These are phyloP conservation scores for Cryphonectria parasitica DNA, from an alignment of 2,329 filamentous ascomycete genomes.

Conservation along the genomic window DNA sequence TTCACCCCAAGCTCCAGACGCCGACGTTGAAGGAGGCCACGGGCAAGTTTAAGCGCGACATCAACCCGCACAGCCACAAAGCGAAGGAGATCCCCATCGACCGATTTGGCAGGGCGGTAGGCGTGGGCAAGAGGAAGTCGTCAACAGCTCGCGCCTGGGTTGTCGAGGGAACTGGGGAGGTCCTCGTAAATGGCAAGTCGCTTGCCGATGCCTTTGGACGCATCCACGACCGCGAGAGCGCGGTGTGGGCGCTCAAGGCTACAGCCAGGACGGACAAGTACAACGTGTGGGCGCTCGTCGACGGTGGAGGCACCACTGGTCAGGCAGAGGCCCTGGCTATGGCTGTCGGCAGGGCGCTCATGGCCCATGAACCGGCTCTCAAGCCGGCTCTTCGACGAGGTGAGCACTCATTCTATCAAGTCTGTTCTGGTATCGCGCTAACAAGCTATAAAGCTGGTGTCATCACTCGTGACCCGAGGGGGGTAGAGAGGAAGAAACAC, in stretches of 20 bases:
- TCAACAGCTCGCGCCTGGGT: conserved; percentile 84
- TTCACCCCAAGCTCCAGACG: conserved; percentile 78
- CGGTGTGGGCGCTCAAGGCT: conserved; percentile 84
- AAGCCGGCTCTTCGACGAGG: conserved; percentile 88
- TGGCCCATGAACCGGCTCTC: conserved; percentile 89
- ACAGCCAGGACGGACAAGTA: conserved; percentile 91
- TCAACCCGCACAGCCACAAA: conserved; percentile 70
- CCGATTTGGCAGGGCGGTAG: conserved; percentile 75
- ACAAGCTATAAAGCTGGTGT: conserved; percentile 71
- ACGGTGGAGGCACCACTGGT: conserved; percentile 88
- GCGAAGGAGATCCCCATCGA: conserved; percentile 71
- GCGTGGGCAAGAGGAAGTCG: conserved; percentile 84
- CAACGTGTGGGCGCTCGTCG: conserved; percentile 86
- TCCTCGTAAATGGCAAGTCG: conserved; percentile 88
- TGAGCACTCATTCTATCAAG: conserved; percentile 52
- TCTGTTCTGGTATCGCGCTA: conserved; percentile 19
- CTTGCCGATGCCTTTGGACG: conserved; percentile 81
- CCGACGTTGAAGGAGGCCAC: conserved; percentile 68
- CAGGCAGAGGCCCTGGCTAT: conserved; percentile 94
- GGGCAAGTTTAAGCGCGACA: conserved; percentile 71
- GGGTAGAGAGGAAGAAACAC: conserved; percentile 97
- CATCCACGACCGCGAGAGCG: conserved; percentile 92
- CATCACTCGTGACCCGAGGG: conserved; percentile 86
- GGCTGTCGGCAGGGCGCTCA: conserved; percentile 83
- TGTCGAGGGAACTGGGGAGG: conserved; percentile 90